Base-by-base conservation (phyloP, 805 yeast species). In the Starmera caribaea region DNA sequence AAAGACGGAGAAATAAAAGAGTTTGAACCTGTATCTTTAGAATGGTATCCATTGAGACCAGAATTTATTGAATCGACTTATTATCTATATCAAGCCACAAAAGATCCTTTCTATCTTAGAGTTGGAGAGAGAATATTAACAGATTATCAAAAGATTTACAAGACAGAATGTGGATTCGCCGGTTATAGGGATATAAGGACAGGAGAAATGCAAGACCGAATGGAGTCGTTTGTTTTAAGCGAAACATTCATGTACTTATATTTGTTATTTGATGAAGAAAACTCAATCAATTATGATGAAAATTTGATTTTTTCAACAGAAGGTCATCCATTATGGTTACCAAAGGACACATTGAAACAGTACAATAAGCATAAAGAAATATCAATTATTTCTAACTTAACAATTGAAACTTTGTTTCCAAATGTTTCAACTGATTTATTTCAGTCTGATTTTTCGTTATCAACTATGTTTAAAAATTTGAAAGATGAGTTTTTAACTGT, bases 21-120 rank as follows among this genome's bases (percentile, higher is more conserved):
- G 29, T 43, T 38, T 31, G 32, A 41, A 33, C 63, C 74, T 1
- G 59, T 83, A 3, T 64, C 74, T 0, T 61, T 87, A 29, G 94
- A 85, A 54, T 89, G 96, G 96, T 89, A 86, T 52, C 96, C 96
- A 3, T 64, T 89, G 34, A 65, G 97, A 40, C 97, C 97, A 0
- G 97, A 89, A 55, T 86, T 88, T 48, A 71, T 86, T 34, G 97
- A 89, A 55, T 83, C 95, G 0, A 86, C 94, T 0, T 89, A 87
- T 57, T 79, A 81, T 53, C 61, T 89, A 13, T 88, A 81, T 53
- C 65, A 82, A 32, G 95, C 96, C 2, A 89, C 97, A 0, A 70
- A 66, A 41, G 97, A 89, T 55, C 95, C 96, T 3, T 68, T 87
- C 52, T 88, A 79, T 56, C 61, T 89, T 15, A 76, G 79, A 39